These are phyloP conservation scores for Sphagnum fallax DNA, from an alignment of 228 moss, liverwort and hornwort species.

Conservation along the genomic window DNA sequence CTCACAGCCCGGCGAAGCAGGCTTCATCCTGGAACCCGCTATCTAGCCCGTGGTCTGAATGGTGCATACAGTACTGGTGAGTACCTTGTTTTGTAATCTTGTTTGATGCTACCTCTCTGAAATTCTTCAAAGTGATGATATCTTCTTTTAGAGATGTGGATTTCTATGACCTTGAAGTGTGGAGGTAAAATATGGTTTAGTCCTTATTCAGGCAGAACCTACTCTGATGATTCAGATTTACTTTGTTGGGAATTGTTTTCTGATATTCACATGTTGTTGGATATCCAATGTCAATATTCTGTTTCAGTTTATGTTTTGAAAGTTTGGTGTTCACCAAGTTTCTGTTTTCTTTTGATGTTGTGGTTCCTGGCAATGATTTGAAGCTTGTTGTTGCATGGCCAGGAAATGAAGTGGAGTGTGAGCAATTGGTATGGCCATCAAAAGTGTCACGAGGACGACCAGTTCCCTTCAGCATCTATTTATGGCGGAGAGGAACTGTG, in stretches of 20 bases:
- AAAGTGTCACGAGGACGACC: constrained; percentile 51
- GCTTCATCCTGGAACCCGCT: constrained; percentile 95
- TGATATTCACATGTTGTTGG: no score
- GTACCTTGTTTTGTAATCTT: constrained; percentile 9
- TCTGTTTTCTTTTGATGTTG: no score
- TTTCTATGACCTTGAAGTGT: not conserved
- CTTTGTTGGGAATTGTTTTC: no score
- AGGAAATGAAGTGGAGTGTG: constrained; percentile 99
- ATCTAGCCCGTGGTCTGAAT: constrained; percentile 92
- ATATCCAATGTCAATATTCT: no score
- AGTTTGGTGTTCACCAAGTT: no score
- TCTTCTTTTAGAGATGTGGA: not conserved
- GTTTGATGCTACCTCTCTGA: not conserved
- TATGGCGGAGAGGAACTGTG: constrained; percentile 99
- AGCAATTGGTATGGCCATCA: constrained; percentile 98
- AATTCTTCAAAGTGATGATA: not conserved
- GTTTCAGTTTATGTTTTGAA: no score
- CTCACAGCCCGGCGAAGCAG: constrained; percentile 90
- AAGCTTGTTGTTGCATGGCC: not conserved
- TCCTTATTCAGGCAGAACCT: not conserved
- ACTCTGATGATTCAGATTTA: not conserved
- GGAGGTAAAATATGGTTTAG: not conserved
- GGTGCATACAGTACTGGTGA: constrained; percentile 91
- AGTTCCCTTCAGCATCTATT: constrained; percentile 74
- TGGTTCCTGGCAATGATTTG: no score